Evolutionary conservation across 2,329 filamentous ascomycete species (phyloP).

Genomic region (Macrophomina pseudophaseolina): DNA sequence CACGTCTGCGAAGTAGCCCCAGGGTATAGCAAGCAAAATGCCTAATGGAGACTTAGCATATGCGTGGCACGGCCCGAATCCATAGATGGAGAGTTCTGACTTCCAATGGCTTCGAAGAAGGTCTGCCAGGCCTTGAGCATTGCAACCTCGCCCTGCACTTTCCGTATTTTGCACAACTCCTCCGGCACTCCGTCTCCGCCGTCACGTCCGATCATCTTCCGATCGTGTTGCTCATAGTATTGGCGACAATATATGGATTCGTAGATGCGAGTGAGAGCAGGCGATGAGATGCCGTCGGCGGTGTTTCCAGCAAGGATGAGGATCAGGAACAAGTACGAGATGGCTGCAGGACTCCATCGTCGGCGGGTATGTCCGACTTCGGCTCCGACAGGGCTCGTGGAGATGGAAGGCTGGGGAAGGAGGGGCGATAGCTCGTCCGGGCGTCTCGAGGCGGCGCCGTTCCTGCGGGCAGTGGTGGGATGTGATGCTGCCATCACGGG

Average conservation of each 20-base stretch:
- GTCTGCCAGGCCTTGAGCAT: slow-evolving; percentile 56
- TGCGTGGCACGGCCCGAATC: too few species aligned
- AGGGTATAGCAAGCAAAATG: slow-evolving; percentile 40
- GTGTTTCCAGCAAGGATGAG: slow-evolving; percentile 53
- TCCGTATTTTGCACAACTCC: slow-evolving; percentile 54
- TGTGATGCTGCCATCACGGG: background rate
- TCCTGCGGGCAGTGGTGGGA: background rate
- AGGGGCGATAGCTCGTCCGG: slow-evolving; percentile 9
- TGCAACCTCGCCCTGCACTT: slow-evolving; percentile 59
- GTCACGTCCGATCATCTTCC: slow-evolving; percentile 33
- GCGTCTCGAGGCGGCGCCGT: background rate
- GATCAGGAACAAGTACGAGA: slow-evolving; percentile 38
- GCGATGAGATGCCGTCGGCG: slow-evolving; percentile 44
- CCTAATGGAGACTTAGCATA: background rate
- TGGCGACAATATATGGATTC: slow-evolving; percentile 61
- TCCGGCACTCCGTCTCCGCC: slow-evolving; percentile 40
- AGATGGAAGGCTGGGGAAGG: background rate
- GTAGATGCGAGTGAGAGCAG: slow-evolving; percentile 57
- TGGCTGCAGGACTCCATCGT: slow-evolving; percentile 6
- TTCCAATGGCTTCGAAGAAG: slow-evolving; percentile 55
- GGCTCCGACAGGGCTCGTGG: background rate
- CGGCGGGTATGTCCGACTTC: background rate
- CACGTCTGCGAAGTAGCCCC: slow-evolving; percentile 43
- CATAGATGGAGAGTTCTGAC: slow-evolving; percentile 32
- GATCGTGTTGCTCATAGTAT: slow-evolving; percentile 51